Conservation (phyloP, 441 rosid genomes). For the Bruguiera hainesii region DNA sequence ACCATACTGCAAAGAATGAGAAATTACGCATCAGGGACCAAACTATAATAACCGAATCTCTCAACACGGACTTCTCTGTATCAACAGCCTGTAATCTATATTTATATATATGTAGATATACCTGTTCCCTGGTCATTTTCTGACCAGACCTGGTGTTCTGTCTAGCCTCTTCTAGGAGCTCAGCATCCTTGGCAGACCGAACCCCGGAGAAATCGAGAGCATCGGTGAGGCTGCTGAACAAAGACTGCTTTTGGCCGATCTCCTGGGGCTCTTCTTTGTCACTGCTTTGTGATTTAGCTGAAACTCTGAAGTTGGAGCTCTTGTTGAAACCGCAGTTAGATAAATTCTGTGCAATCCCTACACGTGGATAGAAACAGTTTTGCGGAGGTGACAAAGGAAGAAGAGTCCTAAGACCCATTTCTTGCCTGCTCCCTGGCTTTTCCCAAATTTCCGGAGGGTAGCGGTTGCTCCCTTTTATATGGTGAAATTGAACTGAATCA, state of each 20-base stretch:
- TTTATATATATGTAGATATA: slow-evolving; percentile 3
- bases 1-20: slow-evolving; percentile 56
- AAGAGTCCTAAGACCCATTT: slow-evolving; percentile 38
- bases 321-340: slow-evolving; percentile 16
- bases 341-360: slow-evolving; percentile 19
- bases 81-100: neutral
- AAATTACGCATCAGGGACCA: neutral
- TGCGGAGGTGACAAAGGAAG: slow-evolving; percentile 36
- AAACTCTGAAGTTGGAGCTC: slow-evolving; percentile 22
- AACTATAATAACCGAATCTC: neutral
- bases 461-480: neutral
- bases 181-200: slow-evolving; percentile 70
- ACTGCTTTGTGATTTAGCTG: slow-evolving; percentile 37
- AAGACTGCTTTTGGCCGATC: slow-evolving; percentile 47
- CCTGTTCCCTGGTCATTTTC: slow-evolving; percentile 73
- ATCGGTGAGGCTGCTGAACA: slow-evolving; percentile 59
- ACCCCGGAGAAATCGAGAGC: slow-evolving; percentile 87
- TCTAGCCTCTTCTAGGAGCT: slow-evolving; percentile 72
- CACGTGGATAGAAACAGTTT: slow-evolving; percentile 20
- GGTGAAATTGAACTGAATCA: slow-evolving; percentile 6
- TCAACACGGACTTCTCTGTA: neutral
- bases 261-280: slow-evolving; percentile 39
- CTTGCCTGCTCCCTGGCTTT: neutral
- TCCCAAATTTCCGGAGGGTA: no score
- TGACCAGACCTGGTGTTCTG: slow-evolving; percentile 66